A percentile compares a stretch with the other conserved stretches of the same genome.
These are phyloP conservation scores for Cynara cardunculus DNA, from an alignment of 129 eudicot species.

Conservation along the genomic window DNA sequence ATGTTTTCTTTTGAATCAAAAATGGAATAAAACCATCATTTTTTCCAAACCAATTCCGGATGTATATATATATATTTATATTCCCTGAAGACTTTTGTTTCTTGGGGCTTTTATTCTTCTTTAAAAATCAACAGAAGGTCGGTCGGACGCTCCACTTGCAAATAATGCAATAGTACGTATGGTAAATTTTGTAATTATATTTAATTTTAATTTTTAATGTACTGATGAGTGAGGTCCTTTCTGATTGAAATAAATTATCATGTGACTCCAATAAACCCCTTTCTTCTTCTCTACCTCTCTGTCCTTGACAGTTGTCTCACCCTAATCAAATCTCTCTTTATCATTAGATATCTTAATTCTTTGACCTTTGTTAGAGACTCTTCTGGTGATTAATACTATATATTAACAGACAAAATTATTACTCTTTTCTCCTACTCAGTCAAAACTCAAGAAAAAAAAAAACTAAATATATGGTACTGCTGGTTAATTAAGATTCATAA, in stretches of 20 bases:
- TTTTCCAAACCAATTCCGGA: slow-evolving; percentile 7
- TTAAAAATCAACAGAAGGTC: slow-evolving; percentile 25
- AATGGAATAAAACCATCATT: slow-evolving; percentile 44
- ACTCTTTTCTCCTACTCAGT: not conserved
- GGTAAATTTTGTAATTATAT: slow-evolving; percentile 1
- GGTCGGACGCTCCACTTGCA: slow-evolving; percentile 39
- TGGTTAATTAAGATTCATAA: slow-evolving; percentile 4
- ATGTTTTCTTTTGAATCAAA: slow-evolving; percentile 25
- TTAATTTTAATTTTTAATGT: slow-evolving; percentile 19
- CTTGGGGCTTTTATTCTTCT: slow-evolving; percentile 28
- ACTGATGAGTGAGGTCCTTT: slow-evolving; percentile 15
- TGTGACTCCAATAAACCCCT: slow-evolving; percentile 39
- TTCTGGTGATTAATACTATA: slow-evolving; percentile 20
- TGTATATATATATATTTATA: slow-evolving; percentile 16
- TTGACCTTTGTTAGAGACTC: slow-evolving; percentile 36
- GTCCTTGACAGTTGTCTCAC: slow-evolving; percentile 33
- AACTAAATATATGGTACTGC: not conserved
- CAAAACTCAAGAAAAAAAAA: slow-evolving; percentile 2
- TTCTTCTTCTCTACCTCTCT: slow-evolving; percentile 21
- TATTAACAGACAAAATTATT: not conserved
- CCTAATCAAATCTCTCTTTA: slow-evolving; percentile 19
- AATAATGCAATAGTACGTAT: slow-evolving; percentile 22
- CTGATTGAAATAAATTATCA: slow-evolving; percentile 31
- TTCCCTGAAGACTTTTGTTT: slow-evolving; percentile 28
- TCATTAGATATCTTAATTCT: slow-evolving; percentile 19